Percentiles rank a stretch among this genome's conserved stretches.
These are phyloP conservation scores for Corynascus novoguineensis DNA, from an alignment of 495 filamentous ascomycete species.

Conservation along the genomic window DNA sequence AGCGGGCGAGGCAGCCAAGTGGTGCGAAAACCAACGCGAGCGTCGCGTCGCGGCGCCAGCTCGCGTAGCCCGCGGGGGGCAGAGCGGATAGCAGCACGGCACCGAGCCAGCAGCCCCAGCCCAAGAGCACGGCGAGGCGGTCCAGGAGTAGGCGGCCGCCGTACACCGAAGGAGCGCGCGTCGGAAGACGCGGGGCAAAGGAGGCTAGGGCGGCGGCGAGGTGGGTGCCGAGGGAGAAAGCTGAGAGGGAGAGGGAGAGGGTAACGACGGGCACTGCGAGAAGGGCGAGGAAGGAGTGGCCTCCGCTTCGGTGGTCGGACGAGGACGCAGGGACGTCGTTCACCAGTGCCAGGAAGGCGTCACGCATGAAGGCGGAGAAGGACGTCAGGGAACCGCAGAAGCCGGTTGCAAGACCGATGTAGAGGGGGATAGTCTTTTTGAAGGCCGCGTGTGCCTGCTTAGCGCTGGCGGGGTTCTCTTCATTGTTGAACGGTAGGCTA, in stretches of 20 bases:
- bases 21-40: slow-evolving; percentile 86
- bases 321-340: slow-evolving; percentile 45
- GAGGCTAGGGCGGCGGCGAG: slow-evolving; percentile 59
- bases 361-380: slow-evolving; percentile 86
- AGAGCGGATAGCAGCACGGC: slow-evolving; percentile 67
- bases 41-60: slow-evolving; percentile 69
- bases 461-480: slow-evolving; percentile 26
- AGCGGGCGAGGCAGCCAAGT: slow-evolving; percentile 68
- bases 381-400: slow-evolving; percentile 92
- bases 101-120: slow-evolving; percentile 70
- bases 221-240: slow-evolving; percentile 69
- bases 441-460: slow-evolving; percentile 49
- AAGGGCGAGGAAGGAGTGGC: slow-evolving; percentile 77
- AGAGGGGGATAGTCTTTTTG: slow-evolving; percentile 83
- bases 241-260: slow-evolving; percentile 61
- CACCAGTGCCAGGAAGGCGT: slow-evolving; percentile 75
- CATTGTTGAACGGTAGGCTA: slow-evolving; percentile 23
- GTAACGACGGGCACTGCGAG: slow-evolving; percentile 64
- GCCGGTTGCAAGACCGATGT: slow-evolving; percentile 86
- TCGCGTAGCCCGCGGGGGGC: slow-evolving; percentile 62
- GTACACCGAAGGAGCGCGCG: too few relatives aligned
- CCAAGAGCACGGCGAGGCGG: slow-evolving; percentile 55
- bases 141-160: slow-evolving; percentile 62
- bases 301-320: slow-evolving; percentile 54
- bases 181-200: slow-evolving; percentile 54